Conservation (phyloP, 1,284 basidiomycete genomes). For the Amylostereum chailletii region DNA sequence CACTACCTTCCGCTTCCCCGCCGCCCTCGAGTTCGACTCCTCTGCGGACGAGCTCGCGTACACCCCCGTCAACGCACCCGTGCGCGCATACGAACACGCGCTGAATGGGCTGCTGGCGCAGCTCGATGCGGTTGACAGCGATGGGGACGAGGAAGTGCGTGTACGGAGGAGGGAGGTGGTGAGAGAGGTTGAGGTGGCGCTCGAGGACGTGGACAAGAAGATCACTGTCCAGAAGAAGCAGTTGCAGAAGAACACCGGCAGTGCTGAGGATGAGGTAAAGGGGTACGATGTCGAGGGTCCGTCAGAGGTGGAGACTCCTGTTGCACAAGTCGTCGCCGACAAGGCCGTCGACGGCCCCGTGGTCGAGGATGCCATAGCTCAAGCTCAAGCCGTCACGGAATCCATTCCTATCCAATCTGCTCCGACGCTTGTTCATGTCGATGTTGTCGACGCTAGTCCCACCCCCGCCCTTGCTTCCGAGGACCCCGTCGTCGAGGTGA, state of each 20-base stretch:
- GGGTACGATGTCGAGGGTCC: slow-evolving; percentile 1
- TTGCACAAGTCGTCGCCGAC: background rate
- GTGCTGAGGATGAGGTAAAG: background rate
- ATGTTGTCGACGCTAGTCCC: background rate
- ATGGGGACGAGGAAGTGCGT: slow-evolving; percentile 49
- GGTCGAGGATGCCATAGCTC: background rate
- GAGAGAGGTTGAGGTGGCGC: slow-evolving; percentile 50
- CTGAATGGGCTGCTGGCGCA: slow-evolving; percentile 53
- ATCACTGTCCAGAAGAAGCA: slow-evolving; percentile 7
- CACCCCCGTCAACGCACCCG: slow-evolving; percentile 35
- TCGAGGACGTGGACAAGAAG: slow-evolving; percentile 33
- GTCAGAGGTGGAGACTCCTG: background rate
- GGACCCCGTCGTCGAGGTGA: background rate
- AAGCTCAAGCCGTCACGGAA: background rate
- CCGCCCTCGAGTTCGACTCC: slow-evolving; percentile 21
- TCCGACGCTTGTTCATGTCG: background rate
- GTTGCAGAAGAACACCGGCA: background rate
- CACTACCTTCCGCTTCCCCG: slow-evolving; percentile 23
- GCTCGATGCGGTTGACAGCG: slow-evolving; percentile 61
- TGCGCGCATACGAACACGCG: slow-evolving; percentile 42
- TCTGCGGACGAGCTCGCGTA: slow-evolving; percentile 21
- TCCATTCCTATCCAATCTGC: background rate
- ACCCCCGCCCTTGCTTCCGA: background rate
- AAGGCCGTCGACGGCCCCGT: background rate
- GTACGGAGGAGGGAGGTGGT: slow-evolving; percentile 52